phyloP scores from a whole-genome alignment of 768 basidiomycete species.

The Chiua virens region DNA sequence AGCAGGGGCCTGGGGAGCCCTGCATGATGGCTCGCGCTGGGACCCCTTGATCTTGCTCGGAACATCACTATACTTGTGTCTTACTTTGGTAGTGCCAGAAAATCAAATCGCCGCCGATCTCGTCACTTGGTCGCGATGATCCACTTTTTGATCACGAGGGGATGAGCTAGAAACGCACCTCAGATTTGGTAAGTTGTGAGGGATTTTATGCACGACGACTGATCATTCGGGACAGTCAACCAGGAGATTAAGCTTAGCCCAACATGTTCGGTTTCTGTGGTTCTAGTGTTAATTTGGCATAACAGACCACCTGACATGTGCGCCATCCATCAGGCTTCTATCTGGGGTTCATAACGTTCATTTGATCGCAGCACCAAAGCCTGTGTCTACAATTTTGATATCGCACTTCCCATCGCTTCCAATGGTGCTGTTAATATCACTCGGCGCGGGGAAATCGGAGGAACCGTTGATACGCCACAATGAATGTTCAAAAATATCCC shows the following conservation, averaged over 20 bases:
- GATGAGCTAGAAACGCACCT: conserved; percentile 7
- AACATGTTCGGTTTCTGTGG: no score
- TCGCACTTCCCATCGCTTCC: conserved; percentile 3
- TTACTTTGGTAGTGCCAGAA: not conserved
- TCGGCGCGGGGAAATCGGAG: not conserved
- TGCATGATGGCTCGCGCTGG: no score
- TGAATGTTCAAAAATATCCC: not conserved
- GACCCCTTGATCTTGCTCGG: no score
- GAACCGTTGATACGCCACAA: not conserved
- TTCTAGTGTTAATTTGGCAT: not conserved
- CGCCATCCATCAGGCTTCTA: conserved; percentile 8
- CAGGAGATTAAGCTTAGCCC: not conserved
- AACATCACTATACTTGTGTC: no score
- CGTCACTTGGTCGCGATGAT: no score
- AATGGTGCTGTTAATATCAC: not conserved
- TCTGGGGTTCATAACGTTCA: not conserved
- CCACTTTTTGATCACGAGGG: not conserved
- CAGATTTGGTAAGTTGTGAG: conserved; percentile 6
- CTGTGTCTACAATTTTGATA: not conserved
- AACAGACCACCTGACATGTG: not conserved
- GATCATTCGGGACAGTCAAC: not conserved
- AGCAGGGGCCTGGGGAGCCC: no score
- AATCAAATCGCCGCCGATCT: not conserved
- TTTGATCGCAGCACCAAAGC: conserved; percentile 7
- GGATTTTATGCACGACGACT: not conserved